Conservation (phyloP, 768 basidiomycete genomes). For the Russula foetens region DNA sequence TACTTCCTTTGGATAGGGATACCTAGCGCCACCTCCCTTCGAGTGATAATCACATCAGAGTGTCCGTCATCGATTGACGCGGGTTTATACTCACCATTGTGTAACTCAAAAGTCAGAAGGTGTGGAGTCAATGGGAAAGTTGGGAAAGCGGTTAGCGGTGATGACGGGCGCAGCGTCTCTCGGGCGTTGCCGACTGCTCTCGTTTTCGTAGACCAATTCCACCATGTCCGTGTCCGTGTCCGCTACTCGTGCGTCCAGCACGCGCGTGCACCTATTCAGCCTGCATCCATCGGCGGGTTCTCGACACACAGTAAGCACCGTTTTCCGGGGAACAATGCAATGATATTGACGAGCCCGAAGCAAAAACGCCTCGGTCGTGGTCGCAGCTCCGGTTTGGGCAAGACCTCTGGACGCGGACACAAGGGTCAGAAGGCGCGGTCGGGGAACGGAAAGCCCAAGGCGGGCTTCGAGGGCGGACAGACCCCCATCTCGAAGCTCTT, state of each 20-base stretch:
- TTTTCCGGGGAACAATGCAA: background rate
- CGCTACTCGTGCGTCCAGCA: conserved; percentile 30
- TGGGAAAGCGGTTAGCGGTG: background rate
- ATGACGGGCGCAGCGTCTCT: background rate
- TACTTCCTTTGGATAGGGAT: conserved; percentile 90
- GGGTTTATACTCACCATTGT: conserved; percentile 12
- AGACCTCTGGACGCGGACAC: conserved; percentile 88
- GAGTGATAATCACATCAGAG: background rate
- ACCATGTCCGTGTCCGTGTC: conserved; percentile 35
- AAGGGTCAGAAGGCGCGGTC: conserved; percentile 95
- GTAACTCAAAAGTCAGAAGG: background rate
- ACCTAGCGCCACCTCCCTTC: conserved; percentile 78
- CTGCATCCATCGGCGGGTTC: conserved; percentile 64
- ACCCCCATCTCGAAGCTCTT: conserved; percentile 86
- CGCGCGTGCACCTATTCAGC: conserved; percentile 59
- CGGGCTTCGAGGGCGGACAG: conserved; percentile 94
- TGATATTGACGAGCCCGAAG: too few species aligned
- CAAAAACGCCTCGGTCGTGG: conserved; percentile 95
- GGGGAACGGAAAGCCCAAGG: conserved; percentile 72
- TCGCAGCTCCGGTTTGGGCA: conserved; percentile 84
- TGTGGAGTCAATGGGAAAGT: background rate
- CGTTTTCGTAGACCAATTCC: background rate
- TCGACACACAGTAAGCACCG: conserved; percentile 48
- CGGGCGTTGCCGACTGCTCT: conserved; percentile 11
- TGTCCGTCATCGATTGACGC: background rate